Percentiles rank a stretch among this genome's conserved stretches.
Conservation (phyloP, 73 alveolate species). For the Tetrahymena malaccensis region DNA sequence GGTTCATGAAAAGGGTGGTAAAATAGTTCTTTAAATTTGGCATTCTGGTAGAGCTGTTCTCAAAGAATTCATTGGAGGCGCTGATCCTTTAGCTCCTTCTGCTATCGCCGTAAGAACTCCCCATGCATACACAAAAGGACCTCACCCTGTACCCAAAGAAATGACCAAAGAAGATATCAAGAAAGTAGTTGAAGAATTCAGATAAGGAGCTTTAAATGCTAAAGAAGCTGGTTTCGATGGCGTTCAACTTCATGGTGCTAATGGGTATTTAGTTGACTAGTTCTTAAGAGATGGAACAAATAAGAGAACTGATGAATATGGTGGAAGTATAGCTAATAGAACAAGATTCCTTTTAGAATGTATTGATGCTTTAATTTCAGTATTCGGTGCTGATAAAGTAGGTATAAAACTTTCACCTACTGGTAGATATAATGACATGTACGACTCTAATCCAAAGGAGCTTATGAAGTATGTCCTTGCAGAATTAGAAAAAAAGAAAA, state of each 20-base stretch:
- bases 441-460: slow-evolving; percentile 45
- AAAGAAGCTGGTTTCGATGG: slow-evolving; percentile 91
- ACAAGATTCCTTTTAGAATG: slow-evolving; percentile 63
- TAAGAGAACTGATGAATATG: slow-evolving; percentile 79
- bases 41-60: slow-evolving; percentile 46
- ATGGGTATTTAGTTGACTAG: slow-evolving; percentile 62
- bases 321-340: slow-evolving; percentile 75
- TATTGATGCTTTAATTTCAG: slow-evolving; percentile 46
- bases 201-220: slow-evolving; percentile 60
- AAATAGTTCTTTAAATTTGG: slow-evolving; percentile 32
- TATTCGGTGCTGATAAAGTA: slow-evolving; percentile 42
- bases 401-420: slow-evolving; percentile 54
- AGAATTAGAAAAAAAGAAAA: slow-evolving; percentile 26
- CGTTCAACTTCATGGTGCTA: slow-evolving; percentile 67
- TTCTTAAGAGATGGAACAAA: slow-evolving; percentile 63
- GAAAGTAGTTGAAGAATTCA: slow-evolving; percentile 54
- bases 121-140: neutral
- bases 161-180: slow-evolving; percentile 49
- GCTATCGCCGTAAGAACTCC: slow-evolving; percentile 10
- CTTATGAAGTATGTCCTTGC: slow-evolving; percentile 20
- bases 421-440: slow-evolving; percentile 38
- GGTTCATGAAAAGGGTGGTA: slow-evolving; percentile 38
- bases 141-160: slow-evolving; percentile 19
- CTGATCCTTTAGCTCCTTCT: slow-evolving; percentile 8
- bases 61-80: slow-evolving; percentile 5